Evolutionary conservation across 352 stramenopile species (phyloP).

Genomic region (Pythium myriotylum): DNA sequence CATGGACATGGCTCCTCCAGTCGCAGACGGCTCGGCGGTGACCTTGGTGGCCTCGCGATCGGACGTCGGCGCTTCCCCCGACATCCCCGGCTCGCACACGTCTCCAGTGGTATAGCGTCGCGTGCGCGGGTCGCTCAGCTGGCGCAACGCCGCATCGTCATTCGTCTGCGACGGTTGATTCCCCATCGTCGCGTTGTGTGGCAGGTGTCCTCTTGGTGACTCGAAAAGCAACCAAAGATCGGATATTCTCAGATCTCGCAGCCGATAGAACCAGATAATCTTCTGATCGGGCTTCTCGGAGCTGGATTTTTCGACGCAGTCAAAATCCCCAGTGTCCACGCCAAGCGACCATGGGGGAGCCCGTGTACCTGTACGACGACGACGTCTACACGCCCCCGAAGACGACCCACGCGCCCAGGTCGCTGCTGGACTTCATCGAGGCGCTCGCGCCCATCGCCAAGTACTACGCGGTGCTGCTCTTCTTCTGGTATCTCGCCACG

Average conservation of each 20-base stretch:
- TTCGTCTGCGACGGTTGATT: slow-evolving; percentile 31
- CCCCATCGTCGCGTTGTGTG: slow-evolving; percentile 19
- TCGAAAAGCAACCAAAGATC: background rate
- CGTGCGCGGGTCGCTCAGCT: slow-evolving; percentile 1
- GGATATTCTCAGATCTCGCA: background rate
- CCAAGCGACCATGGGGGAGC: slow-evolving; percentile 18
- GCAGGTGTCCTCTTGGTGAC: slow-evolving; percentile 1
- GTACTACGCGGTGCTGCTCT: slow-evolving; percentile 71
- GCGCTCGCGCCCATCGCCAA: slow-evolving; percentile 68
- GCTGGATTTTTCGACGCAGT: too few species aligned
- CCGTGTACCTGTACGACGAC: slow-evolving; percentile 16
- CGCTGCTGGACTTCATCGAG: slow-evolving; percentile 54
- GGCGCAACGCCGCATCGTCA: background rate
- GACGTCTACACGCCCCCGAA: slow-evolving; percentile 21
- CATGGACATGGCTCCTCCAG: slow-evolving; percentile 12
- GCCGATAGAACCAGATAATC: background rate
- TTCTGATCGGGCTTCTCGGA: too few species aligned
- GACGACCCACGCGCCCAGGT: slow-evolving; percentile 38
- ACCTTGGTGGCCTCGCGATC: background rate
- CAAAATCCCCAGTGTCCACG: too few species aligned
- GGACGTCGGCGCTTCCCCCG: background rate
- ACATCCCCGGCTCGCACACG: background rate
- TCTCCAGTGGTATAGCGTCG: slow-evolving; percentile 10
- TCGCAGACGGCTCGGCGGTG: background rate
- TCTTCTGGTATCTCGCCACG: slow-evolving; percentile 58